phyloP scores from a whole-genome alignment of 192 early-diverging fungal species.

The Powellomyces hirtus region DNA sequence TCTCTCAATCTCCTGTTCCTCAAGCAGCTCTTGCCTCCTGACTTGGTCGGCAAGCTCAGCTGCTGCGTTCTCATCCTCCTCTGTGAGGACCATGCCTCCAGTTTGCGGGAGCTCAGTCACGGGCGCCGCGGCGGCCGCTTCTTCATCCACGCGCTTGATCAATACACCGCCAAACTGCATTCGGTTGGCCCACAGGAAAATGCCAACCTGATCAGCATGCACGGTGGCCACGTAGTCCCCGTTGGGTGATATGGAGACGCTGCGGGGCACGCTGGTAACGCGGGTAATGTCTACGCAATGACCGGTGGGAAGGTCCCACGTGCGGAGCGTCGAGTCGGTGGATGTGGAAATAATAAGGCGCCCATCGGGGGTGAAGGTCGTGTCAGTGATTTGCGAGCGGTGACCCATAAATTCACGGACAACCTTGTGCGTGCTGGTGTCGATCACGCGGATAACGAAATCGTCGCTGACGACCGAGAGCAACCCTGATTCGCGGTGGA shows the following conservation, averaged over 20 bases:
- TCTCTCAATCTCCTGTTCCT: not conserved
- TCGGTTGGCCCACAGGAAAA: slow-evolving; percentile 91
- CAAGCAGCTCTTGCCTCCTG: not conserved
- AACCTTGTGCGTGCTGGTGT: slow-evolving; percentile 74
- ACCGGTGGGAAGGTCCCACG: slow-evolving; percentile 95
- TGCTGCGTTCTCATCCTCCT: slow-evolving; percentile 15
- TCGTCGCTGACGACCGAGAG: slow-evolving; percentile 86
- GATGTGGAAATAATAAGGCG: slow-evolving; percentile 83
- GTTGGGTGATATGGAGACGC: slow-evolving; percentile 82
- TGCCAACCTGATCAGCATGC: slow-evolving; percentile 88
- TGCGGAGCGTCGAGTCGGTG: slow-evolving; percentile 84
- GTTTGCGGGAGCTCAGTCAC: slow-evolving; percentile 25
- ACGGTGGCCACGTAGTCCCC: slow-evolving; percentile 91
- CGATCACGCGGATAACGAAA: slow-evolving; percentile 81
- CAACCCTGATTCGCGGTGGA: slow-evolving; percentile 73
- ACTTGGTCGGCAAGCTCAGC: not conserved
- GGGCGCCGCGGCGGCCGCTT: slow-evolving; percentile 28
- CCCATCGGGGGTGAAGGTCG: slow-evolving; percentile 89
- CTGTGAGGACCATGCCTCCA: slow-evolving; percentile 64
- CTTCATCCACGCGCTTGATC: slow-evolving; percentile 60
- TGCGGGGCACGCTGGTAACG: slow-evolving; percentile 74
- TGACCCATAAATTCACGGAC: slow-evolving; percentile 91
- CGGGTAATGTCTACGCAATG: slow-evolving; percentile 83
- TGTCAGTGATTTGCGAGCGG: slow-evolving; percentile 80
- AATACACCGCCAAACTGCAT: slow-evolving; percentile 73